A percentile compares a stretch with the other conserved stretches of the same genome.
Evolutionary conservation across 2,329 filamentous ascomycete species (phyloP).

Genomic region (Cercospora sp.): DNA sequence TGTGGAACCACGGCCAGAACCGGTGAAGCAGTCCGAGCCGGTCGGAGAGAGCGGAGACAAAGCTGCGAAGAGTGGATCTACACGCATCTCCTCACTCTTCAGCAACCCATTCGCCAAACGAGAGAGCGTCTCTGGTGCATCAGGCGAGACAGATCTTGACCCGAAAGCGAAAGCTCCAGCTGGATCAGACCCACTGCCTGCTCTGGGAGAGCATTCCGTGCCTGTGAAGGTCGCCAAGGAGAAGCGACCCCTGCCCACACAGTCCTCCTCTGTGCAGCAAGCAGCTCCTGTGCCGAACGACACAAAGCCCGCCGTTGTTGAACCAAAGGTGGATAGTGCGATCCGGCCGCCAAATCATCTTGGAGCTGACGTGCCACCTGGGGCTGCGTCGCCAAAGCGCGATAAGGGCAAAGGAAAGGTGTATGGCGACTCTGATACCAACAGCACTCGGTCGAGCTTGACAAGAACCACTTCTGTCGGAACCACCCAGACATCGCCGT

Average conservation of each 20-base stretch:
- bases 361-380: constrained; percentile 9
- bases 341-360: constrained; percentile 4
- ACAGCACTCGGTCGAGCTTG: constrained; percentile 17
- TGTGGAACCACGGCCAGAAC: not conserved
- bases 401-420: constrained; percentile 22
- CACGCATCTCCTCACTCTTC: constrained; percentile 14
- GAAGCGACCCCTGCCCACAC: constrained; percentile 9
- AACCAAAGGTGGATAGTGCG: not conserved
- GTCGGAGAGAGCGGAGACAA: constrained; percentile 1
- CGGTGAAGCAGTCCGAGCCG: not conserved
- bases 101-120: constrained; percentile 16
- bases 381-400: constrained; percentile 12
- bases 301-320: constrained; percentile 3
- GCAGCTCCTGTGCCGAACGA: not conserved
- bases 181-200: constrained; percentile 14
- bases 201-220: constrained; percentile 2
- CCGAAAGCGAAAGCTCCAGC: constrained; percentile 7
- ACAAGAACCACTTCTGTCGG: constrained; percentile 17
- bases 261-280: constrained; percentile 1
- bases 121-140: constrained; percentile 14
- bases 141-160: constrained; percentile 7
- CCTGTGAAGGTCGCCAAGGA: constrained; percentile 2
- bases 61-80: not conserved
- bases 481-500: constrained; percentile 15
- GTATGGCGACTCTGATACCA: constrained; percentile 14